Evolutionary conservation across 441 rosid genomes (phyloP).

Genomic region (Flueggea neowawraea): DNA sequence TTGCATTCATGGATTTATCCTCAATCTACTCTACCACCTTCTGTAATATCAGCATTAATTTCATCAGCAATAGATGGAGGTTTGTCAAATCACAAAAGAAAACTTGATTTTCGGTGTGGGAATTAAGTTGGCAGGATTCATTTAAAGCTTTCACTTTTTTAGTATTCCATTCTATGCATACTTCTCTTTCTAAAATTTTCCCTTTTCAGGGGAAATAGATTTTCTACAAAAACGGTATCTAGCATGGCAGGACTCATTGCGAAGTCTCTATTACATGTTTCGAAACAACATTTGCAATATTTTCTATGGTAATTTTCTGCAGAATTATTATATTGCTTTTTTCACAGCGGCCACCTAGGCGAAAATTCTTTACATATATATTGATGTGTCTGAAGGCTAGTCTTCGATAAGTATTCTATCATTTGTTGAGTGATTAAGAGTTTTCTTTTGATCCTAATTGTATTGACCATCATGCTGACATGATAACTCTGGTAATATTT

Average conservation of each 20-base stretch:
- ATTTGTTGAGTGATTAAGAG: too few relatives aligned
- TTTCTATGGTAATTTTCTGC: conserved; percentile 61
- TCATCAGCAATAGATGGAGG: conserved; percentile 65
- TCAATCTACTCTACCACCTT: conserved; percentile 79
- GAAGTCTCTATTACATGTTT: conserved; percentile 78
- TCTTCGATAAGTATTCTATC: too few relatives aligned
- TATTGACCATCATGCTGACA: conserved; percentile 1
- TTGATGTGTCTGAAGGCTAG: too few relatives aligned
- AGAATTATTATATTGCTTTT: too few relatives aligned
- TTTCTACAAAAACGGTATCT: conserved; percentile 63
- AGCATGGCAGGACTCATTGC: conserved; percentile 95
- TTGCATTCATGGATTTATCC: conserved; percentile 97
- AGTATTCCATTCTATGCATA: too few relatives aligned
- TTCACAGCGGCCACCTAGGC: too few relatives aligned
- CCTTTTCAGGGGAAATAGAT: conserved; percentile 56
- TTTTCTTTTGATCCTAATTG: not conserved
- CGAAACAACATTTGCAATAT: conserved; percentile 70
- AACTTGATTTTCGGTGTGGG: conserved; percentile 3
- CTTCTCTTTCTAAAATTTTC: conserved; percentile 10
- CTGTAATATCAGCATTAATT: conserved; percentile 56
- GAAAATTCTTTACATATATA: too few relatives aligned
- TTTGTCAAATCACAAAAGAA: conserved; percentile 28
- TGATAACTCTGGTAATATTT: conserved; percentile 13
- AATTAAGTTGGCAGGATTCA: not conserved
- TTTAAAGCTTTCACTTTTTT: not conserved